Base-by-base conservation (phyloP, 441 rosid genomes). In the Aquilaria agallochum region DNA sequence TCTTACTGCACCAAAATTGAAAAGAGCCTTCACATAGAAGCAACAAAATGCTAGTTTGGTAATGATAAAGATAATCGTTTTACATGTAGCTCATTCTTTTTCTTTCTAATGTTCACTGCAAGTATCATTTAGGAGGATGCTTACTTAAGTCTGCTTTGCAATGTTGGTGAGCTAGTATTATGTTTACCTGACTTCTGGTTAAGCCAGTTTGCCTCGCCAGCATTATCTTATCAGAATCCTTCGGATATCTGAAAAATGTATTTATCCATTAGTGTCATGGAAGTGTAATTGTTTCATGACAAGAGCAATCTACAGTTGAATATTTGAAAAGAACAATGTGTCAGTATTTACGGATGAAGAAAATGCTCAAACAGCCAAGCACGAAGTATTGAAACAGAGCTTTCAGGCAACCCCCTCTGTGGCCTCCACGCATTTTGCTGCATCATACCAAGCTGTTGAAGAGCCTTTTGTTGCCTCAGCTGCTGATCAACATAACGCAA, bases 291-390 rank as follows among this genome's bases (percentile, higher is more conserved):
- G 9, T 20, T 40, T 40, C 45, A 40, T 40, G 45, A 1, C 8
- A 46, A 30, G 31, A 75, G 31, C 56, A 65, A 51, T 2, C 45
- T 40, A 40, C 9, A 10, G 10, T 10, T 32, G 12, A 13, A 20
- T 20, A 20, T 20, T 20, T 20, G 27, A 20, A 60, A 31, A 40
- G 58, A 55, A 50, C 59, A 56, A 30, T 44, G 42, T 60, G 50
- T 46, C 32, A 33, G 59, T 69, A 77, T 69, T 80, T 85, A 94
- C 99, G 99, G 99, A 58, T 94, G 95, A 69, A 94, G 99, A 73
- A 94, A 94, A 85, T 94, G 99, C 80, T 94, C 99, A 11, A 94
- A 94, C 50, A 94, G 88, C 99, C 99, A 94, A 54, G 96, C 97
- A 31, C 97, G 99, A 58, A 94, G 99, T 64, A 94, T 53, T 45